phyloP scores from a whole-genome alignment of 1,139 yeast species.

The Tardiomyces blankii region DNA sequence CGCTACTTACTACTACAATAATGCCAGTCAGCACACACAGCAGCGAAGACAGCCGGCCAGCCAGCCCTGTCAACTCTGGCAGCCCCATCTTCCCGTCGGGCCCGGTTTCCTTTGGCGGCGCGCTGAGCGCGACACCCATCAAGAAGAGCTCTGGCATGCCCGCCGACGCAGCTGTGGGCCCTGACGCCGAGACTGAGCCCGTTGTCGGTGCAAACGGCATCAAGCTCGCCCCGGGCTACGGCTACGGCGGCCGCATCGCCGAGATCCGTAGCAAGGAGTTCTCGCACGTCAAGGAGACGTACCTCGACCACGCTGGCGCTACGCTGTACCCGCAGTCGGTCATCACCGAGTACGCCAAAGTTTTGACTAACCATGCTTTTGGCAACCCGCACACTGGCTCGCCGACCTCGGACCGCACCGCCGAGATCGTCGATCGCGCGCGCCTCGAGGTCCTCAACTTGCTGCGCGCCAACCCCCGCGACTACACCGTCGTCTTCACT shows the following conservation, averaged over 20 bases:
- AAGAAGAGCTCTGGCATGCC: neutral
- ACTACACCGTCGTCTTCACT: slow-evolving; percentile 31
- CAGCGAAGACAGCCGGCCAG: neutral
- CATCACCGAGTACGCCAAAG: slow-evolving; percentile 15
- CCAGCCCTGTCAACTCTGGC: neutral
- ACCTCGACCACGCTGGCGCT: slow-evolving; percentile 34
- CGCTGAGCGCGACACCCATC: neutral
- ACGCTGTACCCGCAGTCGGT: slow-evolving; percentile 25
- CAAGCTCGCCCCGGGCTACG: neutral
- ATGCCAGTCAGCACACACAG: neutral
- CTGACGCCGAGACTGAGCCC: neutral
- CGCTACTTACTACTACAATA: neutral
- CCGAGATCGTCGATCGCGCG: slow-evolving; percentile 16
- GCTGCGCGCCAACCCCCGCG: slow-evolving; percentile 25
- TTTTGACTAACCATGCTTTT: slow-evolving; percentile 15
- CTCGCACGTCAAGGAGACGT: slow-evolving; percentile 13
- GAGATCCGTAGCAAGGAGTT: slow-evolving; percentile 10
- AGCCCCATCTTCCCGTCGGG: neutral
- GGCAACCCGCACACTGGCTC: slow-evolving; percentile 35
- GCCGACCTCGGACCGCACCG: slow-evolving; percentile 20
- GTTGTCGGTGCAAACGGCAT: neutral
- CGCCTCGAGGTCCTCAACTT: slow-evolving; percentile 22
- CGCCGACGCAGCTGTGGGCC: too few relatives aligned
- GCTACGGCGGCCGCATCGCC: slow-evolving; percentile 3
- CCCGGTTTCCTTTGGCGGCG: neutral